phyloP scores from a whole-genome alignment of 208 protist species.

The Crithidia bombi region DNA sequence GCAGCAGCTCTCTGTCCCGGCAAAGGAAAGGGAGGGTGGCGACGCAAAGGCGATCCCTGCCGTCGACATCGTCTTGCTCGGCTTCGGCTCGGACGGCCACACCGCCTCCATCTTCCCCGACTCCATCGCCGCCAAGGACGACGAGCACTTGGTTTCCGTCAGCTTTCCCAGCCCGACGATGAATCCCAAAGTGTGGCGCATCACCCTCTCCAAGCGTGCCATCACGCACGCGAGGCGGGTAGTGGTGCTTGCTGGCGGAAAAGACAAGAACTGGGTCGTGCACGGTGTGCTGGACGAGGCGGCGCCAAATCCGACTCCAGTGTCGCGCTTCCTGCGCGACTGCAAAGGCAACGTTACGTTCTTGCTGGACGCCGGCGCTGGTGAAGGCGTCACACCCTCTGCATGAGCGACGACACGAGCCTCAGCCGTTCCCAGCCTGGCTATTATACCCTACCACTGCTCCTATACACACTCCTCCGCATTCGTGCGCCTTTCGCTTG shows the following conservation, averaged over 20 bases:
- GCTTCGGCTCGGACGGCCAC: slow-evolving; percentile 83
- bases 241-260: slow-evolving; percentile 66
- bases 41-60: slow-evolving; percentile 38
- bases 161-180: slow-evolving; percentile 76
- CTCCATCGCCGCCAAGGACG: slow-evolving; percentile 54
- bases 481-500: not conserved
- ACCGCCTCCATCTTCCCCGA: slow-evolving; percentile 84
- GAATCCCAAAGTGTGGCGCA: slow-evolving; percentile 82
- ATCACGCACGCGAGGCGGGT: slow-evolving; percentile 74
- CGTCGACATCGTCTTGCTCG: slow-evolving; percentile 80
- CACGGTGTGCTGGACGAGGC: slow-evolving; percentile 48
- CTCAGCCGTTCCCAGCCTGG: too few species aligned
- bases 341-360: slow-evolving; percentile 73
- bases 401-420: not conserved
- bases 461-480: not conserved
- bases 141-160: slow-evolving; percentile 41
- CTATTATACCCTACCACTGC: not conserved
- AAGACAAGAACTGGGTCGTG: slow-evolving; percentile 79
- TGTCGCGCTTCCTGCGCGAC: slow-evolving; percentile 66
- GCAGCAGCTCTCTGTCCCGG: slow-evolving; percentile 16
- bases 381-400: slow-evolving; percentile 19
- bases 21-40: slow-evolving; percentile 1
- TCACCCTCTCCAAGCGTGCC: slow-evolving; percentile 66
- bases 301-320: slow-evolving; percentile 28
- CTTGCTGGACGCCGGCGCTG: slow-evolving; percentile 46